Base-by-base conservation (phyloP, 345 rosid species). In the Moricandia moricandioides region DNA sequence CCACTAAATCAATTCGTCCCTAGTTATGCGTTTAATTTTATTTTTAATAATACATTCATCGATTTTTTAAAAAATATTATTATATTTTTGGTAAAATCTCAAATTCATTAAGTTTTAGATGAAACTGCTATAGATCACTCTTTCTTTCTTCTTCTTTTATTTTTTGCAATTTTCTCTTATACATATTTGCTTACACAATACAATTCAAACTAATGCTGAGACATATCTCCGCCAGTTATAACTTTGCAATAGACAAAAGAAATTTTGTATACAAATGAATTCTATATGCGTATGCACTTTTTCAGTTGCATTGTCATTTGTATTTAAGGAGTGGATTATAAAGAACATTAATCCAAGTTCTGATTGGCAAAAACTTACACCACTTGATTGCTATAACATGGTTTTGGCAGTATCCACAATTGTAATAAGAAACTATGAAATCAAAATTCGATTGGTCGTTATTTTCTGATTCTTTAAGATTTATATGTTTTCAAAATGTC, bases 311-410 rank as follows among this genome's bases (percentile, higher is more conserved):
- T 47, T 21, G 34, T 58, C 61, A 16, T 65, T 57, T 65, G 56
- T 65, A 47, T 47, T 1, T 49, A 4, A 14, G 13, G 33, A 71
- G 72, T 60, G 66, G 76, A 58, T 47, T 65, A 34, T 65, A 65
- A 65, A 77, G 68, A 77, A 65, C 72, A 65, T 71, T 37, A 59
- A 58, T 67, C 49, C 14, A 59, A 49, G 56, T 59, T 71, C 58
- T 71, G 8, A 78, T 78, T 71, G 81, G 81, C 0, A 2, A 71
- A 35, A 59, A 59, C 73, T 59, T 59, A 60, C 37, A 71, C 63
- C 51, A 59, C 67, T 65, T 71, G 68, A 72, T 40, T 71, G n/a
- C 67, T 71, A 43, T 70, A 29, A 65, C 67, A 77, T 77, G 59
- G 59, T 24, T 65, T 70, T 78, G 81, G 77, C 64, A 59, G 35